A percentile compares a stretch with the other conserved stretches of the same genome.
phyloP scores from a whole-genome alignment of 768 basidiomycete genomes.

The Piloderma croceum region DNA sequence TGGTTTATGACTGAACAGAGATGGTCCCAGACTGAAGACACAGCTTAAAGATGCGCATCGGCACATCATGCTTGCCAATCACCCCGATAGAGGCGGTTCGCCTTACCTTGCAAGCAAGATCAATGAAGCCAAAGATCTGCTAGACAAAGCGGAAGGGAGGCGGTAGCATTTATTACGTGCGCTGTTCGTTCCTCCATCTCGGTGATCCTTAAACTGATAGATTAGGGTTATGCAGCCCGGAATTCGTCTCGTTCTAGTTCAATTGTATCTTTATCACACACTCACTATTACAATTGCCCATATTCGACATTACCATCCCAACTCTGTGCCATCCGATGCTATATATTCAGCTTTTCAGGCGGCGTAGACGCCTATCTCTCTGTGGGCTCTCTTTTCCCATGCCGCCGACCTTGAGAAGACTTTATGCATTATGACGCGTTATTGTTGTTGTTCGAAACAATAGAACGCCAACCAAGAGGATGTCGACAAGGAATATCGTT shows the following conservation, averaged over 20 bases:
- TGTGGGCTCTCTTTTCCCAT: too few species aligned
- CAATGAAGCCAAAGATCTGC: constrained; percentile 92
- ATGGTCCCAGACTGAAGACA: constrained; percentile 67
- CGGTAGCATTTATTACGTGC: constrained; percentile 13
- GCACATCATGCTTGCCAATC: constrained; percentile 96
- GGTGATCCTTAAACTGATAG: neutral
- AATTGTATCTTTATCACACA: constrained; percentile 1
- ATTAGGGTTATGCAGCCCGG: neutral
- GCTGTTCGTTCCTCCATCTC: neutral
- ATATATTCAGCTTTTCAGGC: too few species aligned
- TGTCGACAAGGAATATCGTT: too few species aligned
- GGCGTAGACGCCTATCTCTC: too few species aligned
- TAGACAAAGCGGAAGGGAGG: constrained; percentile 73
- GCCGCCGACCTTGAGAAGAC: too few species aligned
- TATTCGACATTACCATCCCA: neutral
- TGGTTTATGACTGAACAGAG: constrained; percentile 43
- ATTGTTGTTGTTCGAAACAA: too few species aligned
- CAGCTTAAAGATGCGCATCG: constrained; percentile 93
- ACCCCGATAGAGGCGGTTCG: constrained; percentile 97
- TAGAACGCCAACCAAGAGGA: too few species aligned
- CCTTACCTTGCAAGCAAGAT: constrained; percentile 98
- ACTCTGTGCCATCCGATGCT: too few species aligned
- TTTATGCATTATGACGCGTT: too few species aligned
- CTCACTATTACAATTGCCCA: neutral
- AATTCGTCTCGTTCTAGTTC: neutral